A percentile compares a stretch with the other conserved stretches of the same genome.
Evolutionary conservation across 225 moss, liverwort and hornwort genomes (phyloP).

Genomic region (Asterella californica): DNA sequence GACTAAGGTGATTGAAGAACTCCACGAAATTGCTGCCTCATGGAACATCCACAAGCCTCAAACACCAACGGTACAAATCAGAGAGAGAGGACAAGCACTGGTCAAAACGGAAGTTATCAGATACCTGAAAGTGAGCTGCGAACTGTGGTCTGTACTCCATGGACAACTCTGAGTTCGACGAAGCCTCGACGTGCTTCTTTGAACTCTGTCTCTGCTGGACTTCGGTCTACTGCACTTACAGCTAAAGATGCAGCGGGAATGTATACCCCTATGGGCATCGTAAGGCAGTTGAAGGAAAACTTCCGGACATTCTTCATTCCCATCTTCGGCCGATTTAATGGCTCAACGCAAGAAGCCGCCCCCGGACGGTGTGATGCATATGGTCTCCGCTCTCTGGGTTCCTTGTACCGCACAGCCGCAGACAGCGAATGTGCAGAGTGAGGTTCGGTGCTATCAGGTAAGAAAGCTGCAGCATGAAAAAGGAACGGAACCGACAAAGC

Average conservation of each 20-base stretch:
- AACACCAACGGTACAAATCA: background rate
- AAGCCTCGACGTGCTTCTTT: background rate
- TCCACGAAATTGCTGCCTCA: too few species aligned
- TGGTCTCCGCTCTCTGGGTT: background rate
- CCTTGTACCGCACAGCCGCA: background rate
- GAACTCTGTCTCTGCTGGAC: background rate
- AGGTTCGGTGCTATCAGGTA: background rate
- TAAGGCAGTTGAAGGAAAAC: background rate
- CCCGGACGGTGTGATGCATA: background rate
- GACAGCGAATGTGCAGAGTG: background rate
- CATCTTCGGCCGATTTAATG: background rate
- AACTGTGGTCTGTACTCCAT: background rate
- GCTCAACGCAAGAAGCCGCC: background rate
- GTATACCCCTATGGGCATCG: background rate
- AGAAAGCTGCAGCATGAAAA: background rate
- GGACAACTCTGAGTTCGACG: background rate
- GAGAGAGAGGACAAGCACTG: background rate
- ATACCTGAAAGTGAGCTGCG: background rate
- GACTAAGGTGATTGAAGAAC: too few species aligned
- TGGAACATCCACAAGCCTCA: too few species aligned
- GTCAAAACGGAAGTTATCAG: background rate
- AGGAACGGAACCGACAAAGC: too few species aligned
- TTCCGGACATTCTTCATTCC: background rate
- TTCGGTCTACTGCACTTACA: background rate
- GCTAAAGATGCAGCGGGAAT: background rate